Evolutionary conservation across 495 filamentous ascomycete species (phyloP), one percentile per base, ranked within the genome.

Genomic region (Parmelia sp.): DNA sequence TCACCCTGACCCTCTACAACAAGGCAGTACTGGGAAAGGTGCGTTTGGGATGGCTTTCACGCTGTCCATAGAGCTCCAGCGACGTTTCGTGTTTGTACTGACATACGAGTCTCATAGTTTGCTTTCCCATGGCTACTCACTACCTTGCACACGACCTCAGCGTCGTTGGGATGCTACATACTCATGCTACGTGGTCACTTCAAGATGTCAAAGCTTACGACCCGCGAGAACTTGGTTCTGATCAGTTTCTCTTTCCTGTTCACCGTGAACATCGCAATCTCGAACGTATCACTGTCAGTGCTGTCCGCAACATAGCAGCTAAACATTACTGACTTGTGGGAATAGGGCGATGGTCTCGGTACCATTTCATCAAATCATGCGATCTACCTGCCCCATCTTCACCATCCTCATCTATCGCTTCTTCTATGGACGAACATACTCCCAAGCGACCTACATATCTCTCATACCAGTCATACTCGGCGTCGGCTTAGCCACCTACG

Each of bases 321-420:
- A 49, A 36, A 2, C 27, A 39, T 1, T 35, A 14, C 57, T 58
- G 49, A 62, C 60, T 56, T 9, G 27, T 29, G 31, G 4, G 8
- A 33, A n/a, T 47, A 82, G 79, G 19, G 75, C 76, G 58, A 74
- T 82, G 70, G 83, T 85, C 37, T 82, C 82, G 8, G 76, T 85
- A 10, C 80, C 83, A 17, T 84, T 85, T 71, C 83, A 84, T 68
- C 83, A 85, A 66, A 82, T 83, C 62, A 76, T 84, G 69, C 82
- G 83, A 39, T 81, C 83, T 27, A 83, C 80, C 15, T 78, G 73
- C 37, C 83, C 83, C 25, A 68, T 83, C 64, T 80, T 82, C 68
- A 81, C 82, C 31, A 80, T 84, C 66, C 65, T 79, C 49, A 83
- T 85, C 70, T 83, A 82, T 72, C 78, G 79, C 40, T 33, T 82